Evolutionary conservation across 2,329 filamentous ascomycete species (phyloP).

Genomic region (Aspergillus bombycis): DNA sequence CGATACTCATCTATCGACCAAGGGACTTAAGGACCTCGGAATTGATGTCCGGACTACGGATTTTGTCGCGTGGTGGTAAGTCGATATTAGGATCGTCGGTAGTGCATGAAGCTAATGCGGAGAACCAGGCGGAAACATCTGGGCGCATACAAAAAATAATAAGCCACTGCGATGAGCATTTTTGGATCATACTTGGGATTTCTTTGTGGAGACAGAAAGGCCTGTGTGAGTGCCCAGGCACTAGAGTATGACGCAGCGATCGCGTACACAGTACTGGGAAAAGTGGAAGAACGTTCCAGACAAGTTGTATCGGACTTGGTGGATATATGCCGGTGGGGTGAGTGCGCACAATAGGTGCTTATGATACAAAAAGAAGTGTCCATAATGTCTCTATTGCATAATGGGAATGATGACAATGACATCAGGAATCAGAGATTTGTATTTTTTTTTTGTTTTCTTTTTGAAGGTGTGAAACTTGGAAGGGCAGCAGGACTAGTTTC

Average conservation of each 20-base stretch:
- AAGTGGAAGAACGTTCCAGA: too few relatives aligned
- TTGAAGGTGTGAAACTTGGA: not conserved
- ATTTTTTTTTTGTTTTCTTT: not conserved
- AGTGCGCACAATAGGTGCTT: not conserved
- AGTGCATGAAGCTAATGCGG: constrained; percentile 15
- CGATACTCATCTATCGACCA: constrained; percentile 84
- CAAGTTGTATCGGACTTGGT: too few relatives aligned
- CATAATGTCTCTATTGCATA: constrained; percentile 1
- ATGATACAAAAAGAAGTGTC: not conserved
- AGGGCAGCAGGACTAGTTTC: not conserved
- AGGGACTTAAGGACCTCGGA: constrained; percentile 69
- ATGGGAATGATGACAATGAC: not conserved
- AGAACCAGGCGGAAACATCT: constrained; percentile 35
- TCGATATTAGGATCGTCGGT: constrained; percentile 20
- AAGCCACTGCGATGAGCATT: not conserved
- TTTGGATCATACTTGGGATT: not conserved
- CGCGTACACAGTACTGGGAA: not conserved
- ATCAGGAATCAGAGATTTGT: not conserved
- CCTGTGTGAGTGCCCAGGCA: not conserved
- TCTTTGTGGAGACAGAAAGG: not conserved
- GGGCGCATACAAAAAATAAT: constrained; percentile 33
- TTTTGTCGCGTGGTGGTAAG: constrained; percentile 78
- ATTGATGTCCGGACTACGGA: constrained; percentile 75
- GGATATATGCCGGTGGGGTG: not conserved
- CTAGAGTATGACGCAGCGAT: not conserved